phyloP scores from a whole-genome alignment of 257 asterid species.

The Solanum clarkiae region DNA sequence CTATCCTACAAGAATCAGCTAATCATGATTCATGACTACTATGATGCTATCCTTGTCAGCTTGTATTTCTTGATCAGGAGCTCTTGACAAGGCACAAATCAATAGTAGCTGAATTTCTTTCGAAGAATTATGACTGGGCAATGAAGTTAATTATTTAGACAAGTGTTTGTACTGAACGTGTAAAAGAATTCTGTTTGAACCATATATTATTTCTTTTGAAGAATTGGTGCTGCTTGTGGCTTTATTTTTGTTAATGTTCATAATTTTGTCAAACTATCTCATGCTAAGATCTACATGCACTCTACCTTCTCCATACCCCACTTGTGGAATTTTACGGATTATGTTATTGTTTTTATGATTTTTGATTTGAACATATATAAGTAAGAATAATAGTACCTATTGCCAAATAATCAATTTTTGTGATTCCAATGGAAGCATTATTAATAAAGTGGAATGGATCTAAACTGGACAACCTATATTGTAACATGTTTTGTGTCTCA shows the following conservation, averaged over 20 bases:
- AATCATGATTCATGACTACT: background rate
- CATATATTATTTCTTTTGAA: background rate
- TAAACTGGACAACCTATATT: no score
- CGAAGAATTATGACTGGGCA: constrained; percentile 92
- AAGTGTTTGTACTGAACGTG: background rate
- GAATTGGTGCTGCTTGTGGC: background rate
- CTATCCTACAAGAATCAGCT: background rate
- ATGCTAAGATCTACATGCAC: no score
- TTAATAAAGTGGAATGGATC: no score
- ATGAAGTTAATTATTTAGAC: background rate
- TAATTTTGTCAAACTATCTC: background rate
- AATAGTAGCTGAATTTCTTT: constrained; percentile 84
- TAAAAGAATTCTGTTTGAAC: background rate
- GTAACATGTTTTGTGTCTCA: no score
- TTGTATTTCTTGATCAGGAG: constrained; percentile 40
- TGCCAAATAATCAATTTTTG: no score
- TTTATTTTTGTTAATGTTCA: background rate
- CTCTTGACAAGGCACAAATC: constrained; percentile 93
- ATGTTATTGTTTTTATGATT: no score
- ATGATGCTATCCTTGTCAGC: background rate
- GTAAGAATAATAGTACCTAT: no score
- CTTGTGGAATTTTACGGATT: no score
- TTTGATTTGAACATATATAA: no score
- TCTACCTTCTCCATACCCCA: no score
- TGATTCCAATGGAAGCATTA: no score